phyloP scores from a whole-genome alignment of 371 early-diverging fungal species.

The Mycotypha africana region DNA sequence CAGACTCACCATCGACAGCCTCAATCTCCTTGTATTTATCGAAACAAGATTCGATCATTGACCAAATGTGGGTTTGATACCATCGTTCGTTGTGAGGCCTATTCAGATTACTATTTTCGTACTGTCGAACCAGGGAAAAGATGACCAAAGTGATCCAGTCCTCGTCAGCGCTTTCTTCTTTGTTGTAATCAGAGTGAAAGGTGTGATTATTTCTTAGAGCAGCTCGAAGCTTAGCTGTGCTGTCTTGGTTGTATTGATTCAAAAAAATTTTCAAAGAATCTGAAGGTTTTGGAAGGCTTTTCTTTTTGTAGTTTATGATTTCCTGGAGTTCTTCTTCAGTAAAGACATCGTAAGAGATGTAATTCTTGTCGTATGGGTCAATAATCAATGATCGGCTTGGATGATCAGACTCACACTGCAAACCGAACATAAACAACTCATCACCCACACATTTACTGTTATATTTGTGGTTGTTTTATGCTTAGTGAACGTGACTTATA shows the following conservation, averaged over 20 bases:
- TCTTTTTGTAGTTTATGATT: slow-evolving; percentile 6
- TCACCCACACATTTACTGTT: slow-evolving; percentile 9
- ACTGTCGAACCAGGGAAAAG: slow-evolving; percentile 7
- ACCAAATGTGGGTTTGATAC: slow-evolving; percentile 16
- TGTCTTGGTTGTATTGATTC: background rate
- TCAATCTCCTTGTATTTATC: background rate
- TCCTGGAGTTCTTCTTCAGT: slow-evolving; percentile 12
- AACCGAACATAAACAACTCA: slow-evolving; percentile 8
- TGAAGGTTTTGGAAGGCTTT: slow-evolving; percentile 1
- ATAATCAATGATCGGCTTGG: slow-evolving; percentile 7
- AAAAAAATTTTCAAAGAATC: background rate
- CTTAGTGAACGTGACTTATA: too few species aligned
- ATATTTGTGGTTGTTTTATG: too few species aligned
- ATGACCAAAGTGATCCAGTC: slow-evolving; percentile 6
- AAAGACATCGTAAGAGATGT: slow-evolving; percentile 8
- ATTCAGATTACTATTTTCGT: slow-evolving; percentile 14
- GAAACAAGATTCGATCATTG: slow-evolving; percentile 10
- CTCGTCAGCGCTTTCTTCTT: slow-evolving; percentile 3
- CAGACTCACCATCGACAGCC: slow-evolving; percentile 3
- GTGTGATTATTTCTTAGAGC: slow-evolving; percentile 8
- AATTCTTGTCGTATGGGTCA: slow-evolving; percentile 6
- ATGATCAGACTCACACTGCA: slow-evolving; percentile 7
- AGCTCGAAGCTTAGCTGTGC: background rate
- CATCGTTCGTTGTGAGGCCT: slow-evolving; percentile 7
- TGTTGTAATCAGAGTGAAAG: slow-evolving; percentile 2